phyloP scores from a whole-genome alignment of 1,284 basidiomycete species.

The Ceratobasidium sp. region DNA sequence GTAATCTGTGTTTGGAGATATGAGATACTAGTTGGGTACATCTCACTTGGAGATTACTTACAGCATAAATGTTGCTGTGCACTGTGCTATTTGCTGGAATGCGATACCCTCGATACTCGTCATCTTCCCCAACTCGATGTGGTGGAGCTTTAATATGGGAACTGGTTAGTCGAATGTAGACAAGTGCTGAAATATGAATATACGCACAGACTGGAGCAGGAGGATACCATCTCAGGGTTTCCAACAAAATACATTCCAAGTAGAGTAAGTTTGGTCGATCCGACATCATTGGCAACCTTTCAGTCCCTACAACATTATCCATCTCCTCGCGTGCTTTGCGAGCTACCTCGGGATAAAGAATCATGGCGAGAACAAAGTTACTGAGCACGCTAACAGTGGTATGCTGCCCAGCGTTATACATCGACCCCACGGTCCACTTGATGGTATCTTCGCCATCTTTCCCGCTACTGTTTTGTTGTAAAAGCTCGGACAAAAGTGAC shows the following conservation, averaged over 20 bases:
- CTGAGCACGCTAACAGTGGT: conserved; percentile 1
- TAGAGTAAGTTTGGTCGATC: conserved; percentile 36
- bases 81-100: conserved; percentile 24
- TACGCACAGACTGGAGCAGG: too few relatives aligned
- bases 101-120: conserved; percentile 15
- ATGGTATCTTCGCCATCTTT: conserved; percentile 9
- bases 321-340: conserved; percentile 36
- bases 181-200: too few relatives aligned
- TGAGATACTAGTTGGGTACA: not conserved
- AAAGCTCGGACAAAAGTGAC: conserved; percentile 6
- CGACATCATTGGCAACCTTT: conserved; percentile 31
- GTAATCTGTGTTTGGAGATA: not conserved
- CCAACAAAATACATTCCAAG: conserved; percentile 32
- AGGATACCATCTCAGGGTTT: conserved; percentile 36
- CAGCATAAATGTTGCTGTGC: conserved; percentile 8
- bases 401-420: conserved; percentile 3
- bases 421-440: conserved; percentile 14
- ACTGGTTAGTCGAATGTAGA: too few relatives aligned
- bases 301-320: conserved; percentile 37
- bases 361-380: conserved; percentile 37
- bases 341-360: conserved; percentile 33
- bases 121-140: conserved; percentile 11
- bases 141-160: not conserved
- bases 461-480: not conserved
- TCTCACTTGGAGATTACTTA: not conserved